phyloP scores from a whole-genome alignment of 1,139 yeast genomes.

The Suhomyces guaymorum region DNA sequence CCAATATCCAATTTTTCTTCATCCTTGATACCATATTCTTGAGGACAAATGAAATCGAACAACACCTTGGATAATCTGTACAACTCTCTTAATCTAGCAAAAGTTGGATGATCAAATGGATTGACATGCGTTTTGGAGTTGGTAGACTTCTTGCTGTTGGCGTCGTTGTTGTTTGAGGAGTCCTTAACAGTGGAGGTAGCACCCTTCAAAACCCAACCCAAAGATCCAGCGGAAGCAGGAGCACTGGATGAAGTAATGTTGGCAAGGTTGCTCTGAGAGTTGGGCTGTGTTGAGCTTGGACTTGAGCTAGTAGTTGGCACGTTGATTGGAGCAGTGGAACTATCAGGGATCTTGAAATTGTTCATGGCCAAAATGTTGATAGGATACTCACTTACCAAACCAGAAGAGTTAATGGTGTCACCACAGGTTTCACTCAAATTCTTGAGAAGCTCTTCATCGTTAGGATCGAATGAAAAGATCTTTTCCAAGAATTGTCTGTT shows the following conservation, averaged over 20 bases:
- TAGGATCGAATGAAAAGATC: slow-evolving; percentile 73
- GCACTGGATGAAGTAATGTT: slow-evolving; percentile 27
- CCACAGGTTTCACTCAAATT: slow-evolving; percentile 43
- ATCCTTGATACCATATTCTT: slow-evolving; percentile 96
- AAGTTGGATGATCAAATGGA: slow-evolving; percentile 82
- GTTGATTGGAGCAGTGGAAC: slow-evolving; percentile 14
- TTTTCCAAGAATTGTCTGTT: slow-evolving; percentile 85
- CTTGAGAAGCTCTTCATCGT: slow-evolving; percentile 44
- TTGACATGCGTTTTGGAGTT: slow-evolving; percentile 39
- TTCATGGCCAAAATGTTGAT: slow-evolving; percentile 76
- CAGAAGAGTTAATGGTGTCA: slow-evolving; percentile 58
- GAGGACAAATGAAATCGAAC: slow-evolving; percentile 97
- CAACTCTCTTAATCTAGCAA: slow-evolving; percentile 79
- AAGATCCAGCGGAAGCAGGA: slow-evolving; percentile 60
- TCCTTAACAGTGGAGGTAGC: slow-evolving; percentile 32
- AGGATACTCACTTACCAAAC: slow-evolving; percentile 77
- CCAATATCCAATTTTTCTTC: slow-evolving; percentile 97
- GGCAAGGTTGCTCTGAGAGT: slow-evolving; percentile 33
- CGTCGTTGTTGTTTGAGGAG: slow-evolving; percentile 24
- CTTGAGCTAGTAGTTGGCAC: slow-evolving; percentile 6
- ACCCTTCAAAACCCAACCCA: slow-evolving; percentile 73
- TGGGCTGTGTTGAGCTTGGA: slow-evolving; percentile 5
- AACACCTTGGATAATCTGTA: slow-evolving; percentile 88
- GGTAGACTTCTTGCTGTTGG: slow-evolving; percentile 22
- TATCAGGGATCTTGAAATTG: slow-evolving; percentile 58